These are phyloP conservation scores for Amanita fuliginea DNA, from an alignment of 768 basidiomycete genomes.

Conservation along the genomic window DNA sequence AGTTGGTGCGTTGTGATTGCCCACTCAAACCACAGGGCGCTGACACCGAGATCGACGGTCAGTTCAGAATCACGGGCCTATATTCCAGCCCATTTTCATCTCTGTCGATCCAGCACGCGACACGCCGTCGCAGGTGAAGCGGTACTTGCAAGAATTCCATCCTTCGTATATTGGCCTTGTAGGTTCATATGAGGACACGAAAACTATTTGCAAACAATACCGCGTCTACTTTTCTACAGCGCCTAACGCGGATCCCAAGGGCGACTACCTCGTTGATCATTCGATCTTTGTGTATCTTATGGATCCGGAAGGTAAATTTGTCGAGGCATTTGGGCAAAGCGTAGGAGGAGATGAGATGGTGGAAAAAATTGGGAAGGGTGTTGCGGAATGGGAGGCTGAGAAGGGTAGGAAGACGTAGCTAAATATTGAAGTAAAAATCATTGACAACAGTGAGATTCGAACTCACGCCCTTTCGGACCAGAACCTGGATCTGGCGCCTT, in stretches of 20 bases:
- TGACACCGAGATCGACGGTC: constrained; percentile 4
- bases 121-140: constrained; percentile 43
- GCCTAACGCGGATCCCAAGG: constrained; percentile 72
- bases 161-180: constrained; percentile 81
- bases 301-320: constrained; percentile 90
- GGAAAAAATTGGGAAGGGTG: constrained; percentile 41
- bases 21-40: too few relatives aligned
- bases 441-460: constrained; percentile 25
- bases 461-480: constrained; percentile 27
- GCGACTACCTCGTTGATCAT: constrained; percentile 96
- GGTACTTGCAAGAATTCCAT: constrained; percentile 81
- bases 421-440: background rate
- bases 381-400: constrained; percentile 31
- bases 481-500: constrained; percentile 48
- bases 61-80: constrained; percentile 61
- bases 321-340: constrained; percentile 92
- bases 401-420: constrained; percentile 13
- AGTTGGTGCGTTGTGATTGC: constrained; percentile 35
- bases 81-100: constrained; percentile 88
- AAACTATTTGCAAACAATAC: constrained; percentile 87
- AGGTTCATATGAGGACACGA: constrained; percentile 74
- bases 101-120: constrained; percentile 96
- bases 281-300: constrained; percentile 98
- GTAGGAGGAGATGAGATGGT: constrained; percentile 60
- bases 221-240: constrained; percentile 98